phyloP scores from a whole-genome alignment of 345 rosid genomes.

The Capsella bursapastoris region DNA sequence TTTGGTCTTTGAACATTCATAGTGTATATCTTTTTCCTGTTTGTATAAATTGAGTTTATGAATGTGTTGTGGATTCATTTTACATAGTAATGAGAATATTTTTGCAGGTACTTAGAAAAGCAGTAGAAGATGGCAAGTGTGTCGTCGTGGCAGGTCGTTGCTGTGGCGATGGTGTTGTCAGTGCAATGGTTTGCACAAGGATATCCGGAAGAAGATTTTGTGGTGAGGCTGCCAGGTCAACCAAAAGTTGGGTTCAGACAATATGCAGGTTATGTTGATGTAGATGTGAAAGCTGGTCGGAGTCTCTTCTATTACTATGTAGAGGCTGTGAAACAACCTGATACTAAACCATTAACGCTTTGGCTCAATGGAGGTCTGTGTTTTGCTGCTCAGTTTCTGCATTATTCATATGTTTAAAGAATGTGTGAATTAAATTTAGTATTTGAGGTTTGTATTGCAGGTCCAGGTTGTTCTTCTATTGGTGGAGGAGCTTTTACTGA shows the following conservation, averaged over 20 bases:
- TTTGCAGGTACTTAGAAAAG: background rate
- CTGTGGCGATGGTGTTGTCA: background rate
- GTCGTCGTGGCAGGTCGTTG: background rate
- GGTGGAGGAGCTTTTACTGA: conserved; percentile 96
- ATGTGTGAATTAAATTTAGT: background rate
- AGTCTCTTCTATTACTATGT: conserved; percentile 90
- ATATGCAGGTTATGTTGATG: conserved; percentile 74
- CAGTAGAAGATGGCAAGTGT: background rate
- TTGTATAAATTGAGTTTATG: background rate
- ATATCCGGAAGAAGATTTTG: conserved; percentile 71
- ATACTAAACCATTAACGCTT: conserved; percentile 71
- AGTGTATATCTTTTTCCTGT: background rate
- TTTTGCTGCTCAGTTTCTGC: background rate
- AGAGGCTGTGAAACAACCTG: conserved; percentile 65
- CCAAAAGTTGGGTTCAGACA: conserved; percentile 74
- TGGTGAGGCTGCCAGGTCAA: conserved; percentile 75
- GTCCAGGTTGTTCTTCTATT: conserved; percentile 92
- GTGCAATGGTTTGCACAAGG: conserved; percentile 34
- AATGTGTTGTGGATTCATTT: background rate
- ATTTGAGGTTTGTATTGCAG: conserved; percentile 46
- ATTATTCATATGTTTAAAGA: background rate
- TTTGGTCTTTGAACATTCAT: background rate
- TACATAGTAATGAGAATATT: background rate
- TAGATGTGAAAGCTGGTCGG: conserved; percentile 66
- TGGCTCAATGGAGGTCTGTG: conserved; percentile 86